Percentiles rank a stretch among this genome's conserved stretches.
Conservation (phyloP, 768 basidiomycete genomes). For the Saitozyma podzolica region DNA sequence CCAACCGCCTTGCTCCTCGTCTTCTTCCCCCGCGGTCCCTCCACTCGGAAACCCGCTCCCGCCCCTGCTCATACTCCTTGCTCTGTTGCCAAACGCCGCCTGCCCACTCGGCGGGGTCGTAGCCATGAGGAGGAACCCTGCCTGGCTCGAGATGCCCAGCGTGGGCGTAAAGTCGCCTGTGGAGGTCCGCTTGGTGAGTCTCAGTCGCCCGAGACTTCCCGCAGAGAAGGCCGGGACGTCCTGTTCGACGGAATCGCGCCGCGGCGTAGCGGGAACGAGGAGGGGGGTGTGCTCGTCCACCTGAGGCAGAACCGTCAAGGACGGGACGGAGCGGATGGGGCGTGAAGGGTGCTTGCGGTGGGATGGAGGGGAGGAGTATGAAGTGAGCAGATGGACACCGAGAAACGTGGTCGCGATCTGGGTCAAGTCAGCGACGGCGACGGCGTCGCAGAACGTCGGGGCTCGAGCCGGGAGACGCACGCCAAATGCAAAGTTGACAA, state of each 20-base stretch:
- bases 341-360: background rate
- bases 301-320: constrained; percentile 4
- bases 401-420: constrained; percentile 72
- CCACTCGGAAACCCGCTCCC: too few species aligned
- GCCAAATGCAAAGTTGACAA: constrained; percentile 46
- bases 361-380: constrained; percentile 12
- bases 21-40: too few species aligned
- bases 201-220: constrained; percentile 1
- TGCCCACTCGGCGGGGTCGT: constrained; percentile 28
- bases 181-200: constrained; percentile 24
- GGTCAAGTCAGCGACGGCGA: background rate
- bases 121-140: constrained; percentile 41
- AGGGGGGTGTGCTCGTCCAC: constrained; percentile 28
- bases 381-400: constrained; percentile 83
- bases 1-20: too few species aligned
- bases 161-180: constrained; percentile 29
- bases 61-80: too few species aligned
- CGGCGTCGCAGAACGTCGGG: background rate
- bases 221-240: constrained; percentile 4
- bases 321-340: constrained; percentile 19
- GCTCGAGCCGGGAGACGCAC: constrained; percentile 22
- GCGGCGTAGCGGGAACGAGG: constrained; percentile 13
- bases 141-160: constrained; percentile 34
- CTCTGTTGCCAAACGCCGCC: too few species aligned
- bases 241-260: background rate